Evolutionary conservation across 352 stramenopile species (phyloP), one percentile per base, ranked within the genome.

Genomic region (Globisporangium spiculum): DNA sequence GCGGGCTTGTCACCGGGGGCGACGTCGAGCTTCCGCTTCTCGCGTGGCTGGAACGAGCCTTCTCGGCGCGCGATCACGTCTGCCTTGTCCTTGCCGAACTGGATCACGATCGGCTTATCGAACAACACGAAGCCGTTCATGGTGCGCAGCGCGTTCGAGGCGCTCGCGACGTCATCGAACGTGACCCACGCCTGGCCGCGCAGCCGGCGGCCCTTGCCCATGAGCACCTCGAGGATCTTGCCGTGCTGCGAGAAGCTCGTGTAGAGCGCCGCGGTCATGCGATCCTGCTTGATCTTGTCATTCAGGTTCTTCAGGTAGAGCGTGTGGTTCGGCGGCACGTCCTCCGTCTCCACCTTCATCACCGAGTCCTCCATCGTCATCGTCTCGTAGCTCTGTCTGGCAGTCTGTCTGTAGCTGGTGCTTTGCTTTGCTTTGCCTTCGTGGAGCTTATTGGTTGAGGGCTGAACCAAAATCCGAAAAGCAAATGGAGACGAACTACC

Each of bases 291-390:
- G 80, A 98, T 97, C 79, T 98, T 97, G 73, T 98, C 93, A 60
- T 98, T 97, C 53, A 98, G 80, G 78, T 98, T 98, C 75, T 96
- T 95, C 54, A 98, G 67, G 75, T 98, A 98, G n/a, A 98, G 77
- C 63, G 92, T 98, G 71, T 98, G 81, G 76, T 95, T 97, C 10
- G 92, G 90, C 72, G 81, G 84, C 67, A 80, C 75, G 66, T 93
- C 88, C 69, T 79, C 83, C 14, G 77, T 87, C 63, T 60, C 54
- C 26, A 32, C 32, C 54, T 58, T 58, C 54, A 60, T 60, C 12
- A 9, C 16, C 54, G 27, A 16, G 54, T 60, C 27, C 27, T 60
- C 54, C 54, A 41, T 60, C 27, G 27, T 60, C 54, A 60, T 54
- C 48, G 16, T 58, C 53, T 38, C 10, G n/a, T 22, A 26, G 46